Evolutionary conservation across 2,329 filamentous ascomycete species (phyloP).

Genomic region (Nothophaeocryptopus gaeumannii): DNA sequence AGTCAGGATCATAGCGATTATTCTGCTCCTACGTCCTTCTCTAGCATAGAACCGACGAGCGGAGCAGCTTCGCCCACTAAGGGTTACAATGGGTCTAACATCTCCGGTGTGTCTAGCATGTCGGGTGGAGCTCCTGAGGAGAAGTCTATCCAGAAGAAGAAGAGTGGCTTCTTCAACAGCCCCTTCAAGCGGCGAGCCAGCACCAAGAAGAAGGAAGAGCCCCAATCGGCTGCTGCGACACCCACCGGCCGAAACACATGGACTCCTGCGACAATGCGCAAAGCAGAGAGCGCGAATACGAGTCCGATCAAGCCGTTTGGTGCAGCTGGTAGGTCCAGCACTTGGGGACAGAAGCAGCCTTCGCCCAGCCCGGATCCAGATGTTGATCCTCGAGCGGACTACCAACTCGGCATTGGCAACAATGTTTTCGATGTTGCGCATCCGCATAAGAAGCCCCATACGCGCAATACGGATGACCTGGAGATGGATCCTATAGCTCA

Average conservation of each 20-base stretch:
- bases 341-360: conserved; percentile 33
- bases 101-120: conserved; percentile 28
- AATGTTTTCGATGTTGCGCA: conserved; percentile 93
- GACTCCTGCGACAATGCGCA: conserved; percentile 43
- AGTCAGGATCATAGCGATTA: conserved; percentile 75
- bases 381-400: conserved; percentile 85
- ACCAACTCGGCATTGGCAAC: conserved; percentile 90
- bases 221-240: conserved; percentile 36
- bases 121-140: conserved; percentile 52
- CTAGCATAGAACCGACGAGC: conserved; percentile 76
- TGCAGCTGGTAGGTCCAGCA: conserved; percentile 27
- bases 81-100: conserved; percentile 39
- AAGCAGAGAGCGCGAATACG: conserved; percentile 39
- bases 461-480: conserved; percentile 37
- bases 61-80: conserved; percentile 74
- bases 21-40: conserved; percentile 84
- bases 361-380: conserved; percentile 56
- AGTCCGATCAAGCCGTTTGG: conserved; percentile 43
- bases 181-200: conserved; percentile 86
- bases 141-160: conserved; percentile 65
- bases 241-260: conserved; percentile 51
- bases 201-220: conserved; percentile 64
- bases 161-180: conserved; percentile 87
- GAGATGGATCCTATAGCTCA: conserved; percentile 84
- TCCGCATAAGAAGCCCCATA: conserved; percentile 48